A percentile compares a stretch with the other conserved stretches of the same genome.
phyloP scores from a whole-genome alignment of 148 eudicot species.

The Beta vulgaris region DNA sequence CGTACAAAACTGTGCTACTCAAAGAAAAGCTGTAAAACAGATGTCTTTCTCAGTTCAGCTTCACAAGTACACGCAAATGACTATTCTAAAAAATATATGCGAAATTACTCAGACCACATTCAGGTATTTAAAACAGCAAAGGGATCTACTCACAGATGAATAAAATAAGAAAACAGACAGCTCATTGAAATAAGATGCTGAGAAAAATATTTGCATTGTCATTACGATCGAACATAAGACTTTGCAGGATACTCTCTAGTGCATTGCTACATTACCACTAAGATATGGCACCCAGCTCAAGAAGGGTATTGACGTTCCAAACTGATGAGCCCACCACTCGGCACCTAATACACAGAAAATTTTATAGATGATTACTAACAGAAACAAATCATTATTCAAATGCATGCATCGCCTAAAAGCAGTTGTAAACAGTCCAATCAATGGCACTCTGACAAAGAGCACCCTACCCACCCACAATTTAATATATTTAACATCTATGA shows the following conservation, averaged over 20 bases:
- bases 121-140: not conserved
- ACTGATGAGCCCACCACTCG: slow-evolving; percentile 90
- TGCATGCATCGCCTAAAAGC: slow-evolving; percentile 2
- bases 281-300: slow-evolving; percentile 80
- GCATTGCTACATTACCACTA: slow-evolving; percentile 43
- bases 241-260: no score
- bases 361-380: slow-evolving; percentile 3
- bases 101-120: not conserved
- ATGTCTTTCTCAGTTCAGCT: not conserved
- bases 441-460: no score
- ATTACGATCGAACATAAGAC: slow-evolving; percentile 6
- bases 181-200: not conserved
- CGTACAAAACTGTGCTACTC: not conserved
- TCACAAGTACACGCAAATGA: not conserved
- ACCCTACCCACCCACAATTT: no score
- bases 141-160: not conserved
- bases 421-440: no score
- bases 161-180: not conserved
- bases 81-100: not conserved
- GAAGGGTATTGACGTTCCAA: slow-evolving; percentile 75
- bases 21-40: not conserved
- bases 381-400: not conserved
- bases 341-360: slow-evolving; percentile 53
- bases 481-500: no score
- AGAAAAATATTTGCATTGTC: not conserved